Percentiles rank a stretch among this genome's conserved stretches.
These are phyloP conservation scores for Obelidium mucronatum DNA, from an alignment of 192 early-diverging fungal genomes.

Conservation along the genomic window DNA sequence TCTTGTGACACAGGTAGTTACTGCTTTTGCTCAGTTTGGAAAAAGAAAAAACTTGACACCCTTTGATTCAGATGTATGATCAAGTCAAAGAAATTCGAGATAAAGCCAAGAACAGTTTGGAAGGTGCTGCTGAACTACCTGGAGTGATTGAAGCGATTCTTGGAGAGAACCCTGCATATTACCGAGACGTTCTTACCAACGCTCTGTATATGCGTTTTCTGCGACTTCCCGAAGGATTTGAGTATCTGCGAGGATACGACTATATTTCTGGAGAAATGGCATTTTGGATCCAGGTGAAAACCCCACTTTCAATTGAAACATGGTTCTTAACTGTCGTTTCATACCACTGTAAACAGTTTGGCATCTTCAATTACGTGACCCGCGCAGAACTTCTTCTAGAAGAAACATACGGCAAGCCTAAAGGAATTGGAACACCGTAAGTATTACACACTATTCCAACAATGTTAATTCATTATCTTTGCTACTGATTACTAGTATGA, in stretches of 20 bases:
- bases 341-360: conserved; percentile 57
- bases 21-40: too few relatives aligned
- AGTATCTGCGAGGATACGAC: conserved; percentile 70
- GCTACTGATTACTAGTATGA: too few relatives aligned
- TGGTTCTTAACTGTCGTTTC: too few relatives aligned
- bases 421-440: background rate
- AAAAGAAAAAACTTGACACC: background rate
- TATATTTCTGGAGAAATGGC: conserved; percentile 81
- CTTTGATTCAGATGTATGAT: conserved; percentile 28
- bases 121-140: conserved; percentile 70
- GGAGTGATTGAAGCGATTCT: conserved; percentile 77
- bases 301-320: background rate
- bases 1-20: conserved; percentile 75
- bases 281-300: conserved; percentile 77
- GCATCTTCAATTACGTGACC: conserved; percentile 72
- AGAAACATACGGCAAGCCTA: conserved; percentile 41
- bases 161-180: conserved; percentile 73
- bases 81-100: conserved; percentile 75
- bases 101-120: conserved; percentile 71
- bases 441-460: too few relatives aligned
- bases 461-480: background rate
- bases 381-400: conserved; percentile 71
- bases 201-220: conserved; percentile 56
- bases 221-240: conserved; percentile 74
- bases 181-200: conserved; percentile 62